phyloP scores from a whole-genome alignment of 805 yeast species.

The Hanseniaspora occidentalis region DNA sequence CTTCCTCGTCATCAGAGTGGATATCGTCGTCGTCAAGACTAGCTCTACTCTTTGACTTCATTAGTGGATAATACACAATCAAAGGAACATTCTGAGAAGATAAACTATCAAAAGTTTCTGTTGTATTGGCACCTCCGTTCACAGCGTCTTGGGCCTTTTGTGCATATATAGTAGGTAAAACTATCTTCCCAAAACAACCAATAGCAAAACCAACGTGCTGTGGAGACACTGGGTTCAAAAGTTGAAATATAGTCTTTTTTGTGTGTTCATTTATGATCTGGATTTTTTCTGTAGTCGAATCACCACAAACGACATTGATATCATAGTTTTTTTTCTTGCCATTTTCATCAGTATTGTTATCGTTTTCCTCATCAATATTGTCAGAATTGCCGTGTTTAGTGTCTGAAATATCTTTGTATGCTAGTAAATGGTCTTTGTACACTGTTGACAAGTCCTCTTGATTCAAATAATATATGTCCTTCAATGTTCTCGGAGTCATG shows the following conservation, averaged over 20 bases:
- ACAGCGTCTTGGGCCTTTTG: conserved; percentile 29
- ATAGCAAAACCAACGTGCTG: conserved; percentile 93
- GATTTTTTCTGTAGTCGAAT: conserved; percentile 5
- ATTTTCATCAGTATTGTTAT: conserved; percentile 28
- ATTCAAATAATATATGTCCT: conserved; percentile 38
- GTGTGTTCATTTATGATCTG: conserved; percentile 27
- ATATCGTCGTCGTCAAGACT: conserved; percentile 17
- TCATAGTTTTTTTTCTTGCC: background rate
- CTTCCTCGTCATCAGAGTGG: conserved; percentile 10
- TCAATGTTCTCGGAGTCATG: conserved; percentile 69
- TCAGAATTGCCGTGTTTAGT: conserved; percentile 18
- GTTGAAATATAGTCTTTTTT: conserved; percentile 44
- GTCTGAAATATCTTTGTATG: conserved; percentile 19
- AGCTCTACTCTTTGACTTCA: conserved; percentile 2
- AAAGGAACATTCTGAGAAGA: background rate
- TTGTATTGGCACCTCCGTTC: conserved; percentile 17
- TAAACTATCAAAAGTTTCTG: background rate
- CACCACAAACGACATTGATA: conserved; percentile 1
- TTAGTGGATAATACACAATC: background rate
- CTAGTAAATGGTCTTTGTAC: conserved; percentile 12
- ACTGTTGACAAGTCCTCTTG: conserved; percentile 24
- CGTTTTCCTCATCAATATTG: conserved; percentile 19
- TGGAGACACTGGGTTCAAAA: conserved; percentile 78
- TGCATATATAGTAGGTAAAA: conserved; percentile 13
- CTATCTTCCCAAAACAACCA: conserved; percentile 61